These are phyloP conservation scores for Clitoria ternatea DNA, from an alignment of 306 rosid genomes.

Conservation along the genomic window DNA sequence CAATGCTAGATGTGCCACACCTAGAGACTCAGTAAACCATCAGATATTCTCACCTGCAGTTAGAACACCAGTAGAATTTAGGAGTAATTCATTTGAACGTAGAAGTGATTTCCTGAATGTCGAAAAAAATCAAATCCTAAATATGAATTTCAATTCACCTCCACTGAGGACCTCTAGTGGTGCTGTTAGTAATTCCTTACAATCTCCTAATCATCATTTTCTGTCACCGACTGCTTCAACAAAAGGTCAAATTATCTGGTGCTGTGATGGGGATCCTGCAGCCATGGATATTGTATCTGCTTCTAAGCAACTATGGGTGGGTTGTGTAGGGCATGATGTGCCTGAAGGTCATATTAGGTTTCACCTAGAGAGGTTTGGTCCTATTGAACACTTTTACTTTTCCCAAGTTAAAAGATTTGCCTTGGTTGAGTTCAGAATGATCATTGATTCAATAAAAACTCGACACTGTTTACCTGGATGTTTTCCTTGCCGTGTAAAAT, in stretches of 20 bases:
- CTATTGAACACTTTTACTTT: conserved; percentile 59
- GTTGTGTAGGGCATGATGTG: conserved; percentile 53
- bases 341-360: conserved; percentile 82
- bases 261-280: conserved; percentile 81
- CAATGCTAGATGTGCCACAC: conserved; percentile 49
- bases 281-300: conserved; percentile 84
- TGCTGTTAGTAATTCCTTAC: conserved; percentile 41
- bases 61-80: conserved; percentile 47
- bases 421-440: conserved; percentile 77
- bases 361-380: conserved; percentile 90
- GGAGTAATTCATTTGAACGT: conserved; percentile 68
- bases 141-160: conserved; percentile 52
- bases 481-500: conserved; percentile 74
- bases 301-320: conserved; percentile 89
- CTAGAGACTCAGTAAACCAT: conserved; percentile 53
- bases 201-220: conserved; percentile 61
- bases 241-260: conserved; percentile 55
- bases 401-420: conserved; percentile 76
- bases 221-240: conserved; percentile 45
- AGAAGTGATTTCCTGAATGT: conserved; percentile 42
- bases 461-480: conserved; percentile 63
- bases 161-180: conserved; percentile 62
- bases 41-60: conserved; percentile 59
- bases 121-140: conserved; percentile 55
- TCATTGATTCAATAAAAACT: conserved; percentile 75